Evolutionary conservation across 192 early-diverging fungal species (phyloP).

Genomic region (Spinellus fusiger): DNA sequence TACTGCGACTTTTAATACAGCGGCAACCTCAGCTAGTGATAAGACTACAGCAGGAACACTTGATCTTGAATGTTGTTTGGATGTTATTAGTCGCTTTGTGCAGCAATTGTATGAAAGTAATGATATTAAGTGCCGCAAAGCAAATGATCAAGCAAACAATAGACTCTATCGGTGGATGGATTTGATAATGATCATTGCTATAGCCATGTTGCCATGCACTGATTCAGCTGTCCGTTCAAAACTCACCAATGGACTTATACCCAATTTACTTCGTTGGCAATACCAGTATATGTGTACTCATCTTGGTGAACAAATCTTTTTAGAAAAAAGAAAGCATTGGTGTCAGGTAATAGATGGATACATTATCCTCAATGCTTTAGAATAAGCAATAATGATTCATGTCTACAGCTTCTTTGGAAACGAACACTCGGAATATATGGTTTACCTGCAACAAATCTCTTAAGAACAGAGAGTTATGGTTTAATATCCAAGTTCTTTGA

Average conservation of each 20-base stretch:
- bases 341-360: constrained; percentile 10
- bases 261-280: constrained; percentile 23
- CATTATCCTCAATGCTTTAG: too few species aligned
- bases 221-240: constrained; percentile 22
- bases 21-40: background rate
- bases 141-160: background rate
- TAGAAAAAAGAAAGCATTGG: constrained; percentile 12
- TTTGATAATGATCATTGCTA: constrained; percentile 12
- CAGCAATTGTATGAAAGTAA: constrained; percentile 5
- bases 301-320: background rate
- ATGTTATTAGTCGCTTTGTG: constrained; percentile 14
- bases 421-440: constrained; percentile 22
- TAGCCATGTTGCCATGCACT: constrained; percentile 26
- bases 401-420: constrained; percentile 30
- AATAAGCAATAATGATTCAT: background rate
- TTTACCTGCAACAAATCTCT: constrained; percentile 30
- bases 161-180: constrained; percentile 13
- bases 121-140: background rate
- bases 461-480: constrained; percentile 28
- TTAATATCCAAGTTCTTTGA: constrained; percentile 28
- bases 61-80: constrained; percentile 31
- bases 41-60: background rate
- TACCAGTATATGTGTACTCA: background rate
- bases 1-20: background rate
- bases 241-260: constrained; percentile 18